phyloP scores from a whole-genome alignment of 1,284 basidiomycete genomes.

The Microbotryomycetes sp. region DNA sequence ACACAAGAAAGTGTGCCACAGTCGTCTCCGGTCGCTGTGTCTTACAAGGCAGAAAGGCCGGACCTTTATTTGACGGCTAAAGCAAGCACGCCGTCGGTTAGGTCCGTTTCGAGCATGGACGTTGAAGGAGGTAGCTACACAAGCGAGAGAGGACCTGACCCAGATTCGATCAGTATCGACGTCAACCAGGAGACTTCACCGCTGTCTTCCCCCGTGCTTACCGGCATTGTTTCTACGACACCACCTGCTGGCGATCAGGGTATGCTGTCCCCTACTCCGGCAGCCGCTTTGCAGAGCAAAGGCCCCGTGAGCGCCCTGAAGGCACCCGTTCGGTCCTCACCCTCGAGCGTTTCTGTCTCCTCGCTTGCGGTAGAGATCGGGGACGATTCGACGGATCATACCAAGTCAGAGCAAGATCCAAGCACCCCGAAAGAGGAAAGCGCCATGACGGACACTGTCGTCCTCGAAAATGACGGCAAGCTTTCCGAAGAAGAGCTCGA shows the following conservation, averaged over 20 bases:
- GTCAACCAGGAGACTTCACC: background rate
- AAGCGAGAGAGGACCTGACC: conserved; percentile 8
- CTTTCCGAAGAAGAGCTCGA: background rate
- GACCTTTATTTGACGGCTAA: background rate
- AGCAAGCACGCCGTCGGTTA: conserved; percentile 13
- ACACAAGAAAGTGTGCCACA: too few relatives aligned
- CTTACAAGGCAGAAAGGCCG: background rate
- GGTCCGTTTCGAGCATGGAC: conserved; percentile 22
- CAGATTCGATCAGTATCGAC: background rate
- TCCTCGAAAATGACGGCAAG: background rate
- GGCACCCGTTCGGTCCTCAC: conserved; percentile 3
- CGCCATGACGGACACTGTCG: background rate
- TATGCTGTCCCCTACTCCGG: background rate
- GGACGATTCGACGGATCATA: background rate
- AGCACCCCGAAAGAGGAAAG: background rate
- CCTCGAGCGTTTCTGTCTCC: conserved; percentile 13
- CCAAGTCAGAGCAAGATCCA: background rate
- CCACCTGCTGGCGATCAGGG: background rate
- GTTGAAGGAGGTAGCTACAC: conserved; percentile 25
- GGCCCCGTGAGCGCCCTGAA: conserved; percentile 11
- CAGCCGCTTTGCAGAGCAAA: background rate
- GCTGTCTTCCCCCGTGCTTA: conserved; percentile 7
- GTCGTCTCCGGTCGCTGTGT: background rate
- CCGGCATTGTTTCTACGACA: conserved; percentile 1
- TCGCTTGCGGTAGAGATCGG: conserved; percentile 22